Evolutionary conservation across 805 yeast species (phyloP), one percentile per base, ranked within the genome.

Genomic region (Saccharomycopsis guyanensis): DNA sequence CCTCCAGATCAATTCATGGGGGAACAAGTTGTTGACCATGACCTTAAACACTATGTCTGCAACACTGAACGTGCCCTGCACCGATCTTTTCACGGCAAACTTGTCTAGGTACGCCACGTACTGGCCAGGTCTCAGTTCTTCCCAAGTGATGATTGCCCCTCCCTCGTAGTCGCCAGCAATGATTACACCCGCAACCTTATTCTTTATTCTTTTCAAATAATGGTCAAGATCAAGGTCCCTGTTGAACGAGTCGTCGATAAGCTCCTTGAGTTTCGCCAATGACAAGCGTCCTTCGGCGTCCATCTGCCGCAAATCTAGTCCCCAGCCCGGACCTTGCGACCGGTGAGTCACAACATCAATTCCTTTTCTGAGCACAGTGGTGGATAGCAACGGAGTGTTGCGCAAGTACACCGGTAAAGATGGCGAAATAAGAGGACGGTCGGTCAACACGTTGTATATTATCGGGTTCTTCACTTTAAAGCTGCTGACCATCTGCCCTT

Each of bases 111-210:
- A 93, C 0, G 96, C 86, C 27, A 87, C 71, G 4, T 33, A 25
- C 4, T 13, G n/a, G n/a, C 58, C 57, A 2, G 55, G 49, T 1
- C 42, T 33, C 1, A 69, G 63, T 5, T 67, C 67, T 36, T 91
- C 98, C 77, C 86, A 82, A 0, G 98, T 93, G 31, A 91, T 73
- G 13, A 93, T 82, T 0, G 97, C 97, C 15, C 86, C 88, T 2
- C 97, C 97, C 54, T 89, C 96, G 61, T 93, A 93, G 58, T 91
- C 93, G 0, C 97, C 97, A 2, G 91, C 86, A 12, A 93, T 73
- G 13, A 93, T 80, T 8, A 93, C 61, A 0, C 85, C 82, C 0
- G 96, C 89, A 3, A 91, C 69, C 1, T 69, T 69, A 1, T 77
- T 70, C 51, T 79, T 72, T 32, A 93, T 72, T 42, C 98, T 68